phyloP scores from a whole-genome alignment of 225 moss, liverwort and hornwort species.

The Neckera pumila region DNA sequence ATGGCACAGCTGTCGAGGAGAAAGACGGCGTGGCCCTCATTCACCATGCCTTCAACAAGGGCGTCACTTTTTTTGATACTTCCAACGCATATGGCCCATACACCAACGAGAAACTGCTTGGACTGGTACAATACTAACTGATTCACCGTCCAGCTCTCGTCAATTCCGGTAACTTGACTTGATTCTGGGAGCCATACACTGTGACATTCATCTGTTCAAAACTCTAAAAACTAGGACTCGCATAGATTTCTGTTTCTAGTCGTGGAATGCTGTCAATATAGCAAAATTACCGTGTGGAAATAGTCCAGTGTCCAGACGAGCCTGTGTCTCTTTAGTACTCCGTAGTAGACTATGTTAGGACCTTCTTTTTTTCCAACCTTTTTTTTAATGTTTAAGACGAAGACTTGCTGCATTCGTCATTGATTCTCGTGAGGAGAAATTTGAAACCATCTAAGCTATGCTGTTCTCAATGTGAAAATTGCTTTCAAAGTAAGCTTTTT shows the following conservation, averaged over 20 bases:
- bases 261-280: not conserved
- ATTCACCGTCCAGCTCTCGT: not conserved
- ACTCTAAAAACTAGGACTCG: too few species aligned
- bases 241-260: not conserved
- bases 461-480: not conserved
- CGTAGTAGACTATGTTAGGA: not conserved
- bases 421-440: not conserved
- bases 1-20: not conserved
- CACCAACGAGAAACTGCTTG: constrained; percentile 1
- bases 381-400: not conserved
- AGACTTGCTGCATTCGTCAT: not conserved
- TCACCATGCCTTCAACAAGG: not conserved
- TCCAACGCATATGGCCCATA: not conserved
- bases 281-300: not conserved
- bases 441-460: not conserved
- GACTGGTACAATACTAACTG: not conserved
- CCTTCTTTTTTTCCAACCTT: not conserved
- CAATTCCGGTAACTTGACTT: not conserved
- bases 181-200: too few species aligned
- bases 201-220: not conserved
- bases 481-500: not conserved
- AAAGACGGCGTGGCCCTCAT: not conserved
- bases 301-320: not conserved
- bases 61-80: not conserved
- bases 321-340: not conserved